A percentile compares a stretch with the other conserved stretches of the same genome.
Evolutionary conservation across 768 basidiomycete genomes (phyloP).

Genomic region (Macrolepiota albuminosa): DNA sequence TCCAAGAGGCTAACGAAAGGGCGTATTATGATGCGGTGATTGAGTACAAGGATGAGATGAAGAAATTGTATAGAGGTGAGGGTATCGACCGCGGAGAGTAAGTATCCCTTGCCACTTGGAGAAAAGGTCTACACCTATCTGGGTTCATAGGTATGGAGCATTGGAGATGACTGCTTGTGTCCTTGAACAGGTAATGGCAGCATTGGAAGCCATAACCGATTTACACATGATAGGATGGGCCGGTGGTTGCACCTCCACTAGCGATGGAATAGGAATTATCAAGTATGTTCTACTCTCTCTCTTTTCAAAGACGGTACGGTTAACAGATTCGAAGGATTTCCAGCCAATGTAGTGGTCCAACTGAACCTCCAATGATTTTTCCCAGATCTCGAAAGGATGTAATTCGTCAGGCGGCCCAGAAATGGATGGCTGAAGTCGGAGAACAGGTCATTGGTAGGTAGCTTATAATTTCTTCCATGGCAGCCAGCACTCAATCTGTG

Average conservation of each 20-base stretch:
- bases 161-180: not conserved
- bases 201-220: conserved; percentile 3
- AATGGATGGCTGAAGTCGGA: conserved; percentile 2
- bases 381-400: not conserved
- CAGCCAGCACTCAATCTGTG: not conserved
- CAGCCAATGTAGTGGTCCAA: not conserved
- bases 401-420: not conserved
- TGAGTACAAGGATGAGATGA: not conserved
- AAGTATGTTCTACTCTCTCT: not conserved
- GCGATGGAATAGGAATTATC: not conserved
- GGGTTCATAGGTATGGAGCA: not conserved
- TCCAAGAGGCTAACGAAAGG: not conserved
- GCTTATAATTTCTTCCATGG: not conserved
- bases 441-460: not conserved
- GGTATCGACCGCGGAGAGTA: not conserved
- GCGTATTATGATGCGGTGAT: not conserved
- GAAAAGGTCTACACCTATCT: too few species aligned
- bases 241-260: not conserved
- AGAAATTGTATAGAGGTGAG: not conserved
- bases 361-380: not conserved
- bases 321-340: not conserved
- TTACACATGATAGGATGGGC: not conserved
- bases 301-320: not conserved
- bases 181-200: conserved; percentile 3
- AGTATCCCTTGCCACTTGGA: not conserved